Evolutionary conservation across 306 rosid species (phyloP).

Genomic region (Prunus persica): DNA sequence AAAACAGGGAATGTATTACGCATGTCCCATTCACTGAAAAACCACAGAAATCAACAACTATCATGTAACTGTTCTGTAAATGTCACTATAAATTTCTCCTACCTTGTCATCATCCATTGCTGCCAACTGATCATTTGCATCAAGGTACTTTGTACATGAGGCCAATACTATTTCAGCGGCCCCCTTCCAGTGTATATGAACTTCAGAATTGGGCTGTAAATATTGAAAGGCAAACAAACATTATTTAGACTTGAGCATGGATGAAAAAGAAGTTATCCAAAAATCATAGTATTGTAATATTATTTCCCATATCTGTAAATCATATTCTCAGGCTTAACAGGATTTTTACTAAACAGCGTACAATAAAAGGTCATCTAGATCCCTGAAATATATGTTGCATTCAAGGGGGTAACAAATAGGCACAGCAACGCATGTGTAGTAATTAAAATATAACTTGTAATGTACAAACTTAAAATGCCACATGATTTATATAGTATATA

Average conservation of each 20-base stretch:
- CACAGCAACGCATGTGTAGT: neutral
- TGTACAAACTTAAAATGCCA: neutral
- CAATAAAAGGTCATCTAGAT: neutral
- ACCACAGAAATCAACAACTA: neutral
- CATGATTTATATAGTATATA: neutral
- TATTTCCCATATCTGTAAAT: neutral
- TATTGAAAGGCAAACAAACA: constrained; percentile 7
- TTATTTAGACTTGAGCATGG: constrained; percentile 7
- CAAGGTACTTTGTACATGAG: constrained; percentile 51
- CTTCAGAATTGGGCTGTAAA: constrained; percentile 52
- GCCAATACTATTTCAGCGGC: constrained; percentile 84
- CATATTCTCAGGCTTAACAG: neutral
- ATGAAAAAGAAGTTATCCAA: constrained; percentile 16
- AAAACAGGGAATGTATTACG: neutral
- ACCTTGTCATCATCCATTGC: constrained; percentile 74
- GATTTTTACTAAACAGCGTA: neutral
- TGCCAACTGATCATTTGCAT: constrained; percentile 35
- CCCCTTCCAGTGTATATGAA: constrained; percentile 94
- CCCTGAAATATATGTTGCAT: neutral
- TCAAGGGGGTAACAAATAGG: neutral
- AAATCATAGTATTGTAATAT: neutral
- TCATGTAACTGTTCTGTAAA: neutral
- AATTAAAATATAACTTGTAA: neutral
- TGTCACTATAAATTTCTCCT: neutral
- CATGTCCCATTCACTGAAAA: neutral